These are phyloP conservation scores for Niebla homalea DNA, from an alignment of 495 filamentous ascomycete species.

Conservation along the genomic window DNA sequence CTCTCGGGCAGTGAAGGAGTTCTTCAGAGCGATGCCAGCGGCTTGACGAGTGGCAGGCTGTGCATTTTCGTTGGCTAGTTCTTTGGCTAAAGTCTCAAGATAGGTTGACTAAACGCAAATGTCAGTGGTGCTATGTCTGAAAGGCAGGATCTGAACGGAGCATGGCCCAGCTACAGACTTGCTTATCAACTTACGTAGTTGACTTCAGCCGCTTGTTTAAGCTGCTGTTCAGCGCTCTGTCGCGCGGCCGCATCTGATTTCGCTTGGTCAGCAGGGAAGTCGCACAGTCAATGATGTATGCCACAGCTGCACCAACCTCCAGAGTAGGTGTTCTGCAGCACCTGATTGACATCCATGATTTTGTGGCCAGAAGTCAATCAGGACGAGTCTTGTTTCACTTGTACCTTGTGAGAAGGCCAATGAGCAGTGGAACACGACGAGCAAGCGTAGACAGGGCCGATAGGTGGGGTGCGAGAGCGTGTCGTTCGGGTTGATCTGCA, in stretches of 20 bases:
- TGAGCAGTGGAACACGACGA: too few relatives aligned
- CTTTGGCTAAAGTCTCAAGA: slow-evolving; percentile 75
- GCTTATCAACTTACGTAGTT: slow-evolving; percentile 69
- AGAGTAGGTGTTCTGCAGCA: slow-evolving; percentile 84
- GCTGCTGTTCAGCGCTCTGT: slow-evolving; percentile 84
- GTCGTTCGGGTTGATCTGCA: too few relatives aligned
- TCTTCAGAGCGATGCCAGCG: slow-evolving; percentile 92
- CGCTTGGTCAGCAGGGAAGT: slow-evolving; percentile 15
- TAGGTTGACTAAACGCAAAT: slow-evolving; percentile 57
- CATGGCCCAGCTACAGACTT: neutral
- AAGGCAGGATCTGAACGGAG: neutral
- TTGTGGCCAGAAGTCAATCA: neutral
- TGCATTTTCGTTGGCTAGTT: slow-evolving; percentile 81
- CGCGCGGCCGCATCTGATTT: slow-evolving; percentile 71
- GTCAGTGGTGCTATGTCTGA: slow-evolving; percentile 5
- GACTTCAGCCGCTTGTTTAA: slow-evolving; percentile 75
- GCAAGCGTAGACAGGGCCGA: too few relatives aligned
- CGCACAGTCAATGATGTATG: slow-evolving; percentile 12
- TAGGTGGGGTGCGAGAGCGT: too few relatives aligned
- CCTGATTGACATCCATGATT: slow-evolving; percentile 66
- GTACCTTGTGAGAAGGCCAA: too few relatives aligned
- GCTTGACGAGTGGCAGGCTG: slow-evolving; percentile 75
- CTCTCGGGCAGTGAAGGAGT: slow-evolving; percentile 89
- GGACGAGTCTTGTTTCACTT: neutral
- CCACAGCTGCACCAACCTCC: slow-evolving; percentile 46